These are phyloP conservation scores for Fusarium sarcochroum DNA, from an alignment of 2,329 filamentous ascomycete species.

Conservation along the genomic window DNA sequence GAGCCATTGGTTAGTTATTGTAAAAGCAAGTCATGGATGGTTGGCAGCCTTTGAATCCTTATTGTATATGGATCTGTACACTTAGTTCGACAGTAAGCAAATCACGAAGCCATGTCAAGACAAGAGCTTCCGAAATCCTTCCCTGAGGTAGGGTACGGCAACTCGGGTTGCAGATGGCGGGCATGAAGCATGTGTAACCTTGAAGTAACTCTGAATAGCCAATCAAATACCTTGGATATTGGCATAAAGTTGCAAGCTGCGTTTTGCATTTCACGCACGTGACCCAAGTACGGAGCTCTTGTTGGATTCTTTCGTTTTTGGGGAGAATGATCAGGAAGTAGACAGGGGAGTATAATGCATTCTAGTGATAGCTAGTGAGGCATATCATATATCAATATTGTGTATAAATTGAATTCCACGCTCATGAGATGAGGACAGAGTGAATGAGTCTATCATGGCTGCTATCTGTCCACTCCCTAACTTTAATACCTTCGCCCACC, in stretches of 20 bases:
- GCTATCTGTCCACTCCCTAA: neutral
- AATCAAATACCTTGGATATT: constrained; percentile 11
- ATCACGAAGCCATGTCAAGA: neutral
- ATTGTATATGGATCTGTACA: neutral
- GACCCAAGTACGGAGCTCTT: neutral
- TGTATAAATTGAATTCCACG: neutral
- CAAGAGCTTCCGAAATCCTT: neutral
- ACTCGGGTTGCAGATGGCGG: constrained; percentile 23
- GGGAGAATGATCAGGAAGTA: neutral
- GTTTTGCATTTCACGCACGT: neutral
- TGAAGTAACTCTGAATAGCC: constrained; percentile 13
- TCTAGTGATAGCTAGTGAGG: no score
- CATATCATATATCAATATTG: no score
- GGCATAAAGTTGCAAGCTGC: neutral
- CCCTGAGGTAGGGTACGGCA: constrained; percentile 19
- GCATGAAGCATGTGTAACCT: constrained; percentile 28
- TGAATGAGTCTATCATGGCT: neutral
- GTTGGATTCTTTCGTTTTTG: no score
- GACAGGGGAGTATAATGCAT: no score
- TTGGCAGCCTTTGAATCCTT: neutral
- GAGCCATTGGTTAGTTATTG: constrained; percentile 5
- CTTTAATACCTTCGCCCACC: neutral
- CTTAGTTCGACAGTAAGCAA: neutral
- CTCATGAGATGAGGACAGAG: neutral
- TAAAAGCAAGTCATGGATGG: constrained; percentile 3